Conservation (phyloP, 257 asterid species). For the Solanum boliviense region DNA sequence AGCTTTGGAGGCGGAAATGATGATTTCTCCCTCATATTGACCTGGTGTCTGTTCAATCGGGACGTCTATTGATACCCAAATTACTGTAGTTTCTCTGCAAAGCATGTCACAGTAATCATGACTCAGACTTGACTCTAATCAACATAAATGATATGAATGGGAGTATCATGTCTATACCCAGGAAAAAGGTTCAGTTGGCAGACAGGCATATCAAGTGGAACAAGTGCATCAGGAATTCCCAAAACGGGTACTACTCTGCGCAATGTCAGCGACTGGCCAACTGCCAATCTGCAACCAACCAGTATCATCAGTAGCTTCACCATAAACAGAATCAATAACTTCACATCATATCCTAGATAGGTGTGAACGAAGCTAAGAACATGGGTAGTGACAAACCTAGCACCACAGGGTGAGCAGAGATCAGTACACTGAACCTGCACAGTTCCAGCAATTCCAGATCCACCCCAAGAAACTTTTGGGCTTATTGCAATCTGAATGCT, state of each 20-base stretch:
- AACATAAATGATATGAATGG: background rate
- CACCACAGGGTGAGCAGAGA: conserved; percentile 73
- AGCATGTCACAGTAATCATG: background rate
- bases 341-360: background rate
- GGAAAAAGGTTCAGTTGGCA: conserved; percentile 61
- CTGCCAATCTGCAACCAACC: conserved; percentile 49
- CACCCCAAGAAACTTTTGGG: conserved; percentile 93
- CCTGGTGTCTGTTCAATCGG: conserved; percentile 84
- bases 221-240: conserved; percentile 98
- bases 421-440: conserved; percentile 75
- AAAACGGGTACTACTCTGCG: conserved; percentile 81
- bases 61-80: conserved; percentile 84
- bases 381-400: conserved; percentile 48
- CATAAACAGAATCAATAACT: background rate
- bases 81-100: conserved; percentile 73
- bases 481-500: conserved; percentile 84
- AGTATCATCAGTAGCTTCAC: conserved; percentile 1
- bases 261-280: conserved; percentile 71
- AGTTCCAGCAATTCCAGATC: conserved; percentile 61
- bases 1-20: conserved; percentile 67
- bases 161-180: conserved; percentile 44
- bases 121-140: background rate
- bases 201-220: conserved; percentile 74
- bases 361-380: background rate
- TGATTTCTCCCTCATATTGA: conserved; percentile 87